Percentiles rank a stretch among this genome's conserved stretches.
phyloP scores from a whole-genome alignment of 306 rosid species.

The Boehmeria nivea region DNA sequence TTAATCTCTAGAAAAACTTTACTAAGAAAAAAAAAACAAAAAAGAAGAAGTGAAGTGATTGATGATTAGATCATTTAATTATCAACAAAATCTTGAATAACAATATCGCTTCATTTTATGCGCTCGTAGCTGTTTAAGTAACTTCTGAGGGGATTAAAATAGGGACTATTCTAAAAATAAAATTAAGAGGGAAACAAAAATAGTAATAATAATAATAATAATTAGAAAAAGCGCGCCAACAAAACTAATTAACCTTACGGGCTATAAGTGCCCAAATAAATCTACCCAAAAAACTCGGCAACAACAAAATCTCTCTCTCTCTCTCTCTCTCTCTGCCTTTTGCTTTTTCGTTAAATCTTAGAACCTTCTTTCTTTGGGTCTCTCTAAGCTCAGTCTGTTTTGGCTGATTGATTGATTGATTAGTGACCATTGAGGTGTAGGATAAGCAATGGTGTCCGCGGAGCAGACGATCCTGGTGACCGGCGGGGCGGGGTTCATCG shows the following conservation, averaged over 20 bases:
- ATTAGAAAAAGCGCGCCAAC: slow-evolving; percentile 23
- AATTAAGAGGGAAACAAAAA: neutral
- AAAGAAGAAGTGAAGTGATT: too few species aligned
- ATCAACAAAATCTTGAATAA: neutral
- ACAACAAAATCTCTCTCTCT: neutral
- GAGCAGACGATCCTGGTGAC: slow-evolving; percentile 67
- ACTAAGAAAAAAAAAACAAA: too few species aligned
- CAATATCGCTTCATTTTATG: too few species aligned
- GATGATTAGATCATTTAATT: too few species aligned
- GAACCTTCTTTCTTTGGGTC: neutral
- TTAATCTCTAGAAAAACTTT: too few species aligned
- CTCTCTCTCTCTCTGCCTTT: neutral
- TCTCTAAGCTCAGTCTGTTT: neutral
- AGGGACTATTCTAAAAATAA: neutral
- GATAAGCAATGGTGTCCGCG: slow-evolving; percentile 33
- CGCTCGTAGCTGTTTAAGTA: neutral
- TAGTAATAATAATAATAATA: neutral
- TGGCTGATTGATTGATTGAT: neutral
- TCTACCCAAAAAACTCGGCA: neutral
- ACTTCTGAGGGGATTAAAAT: neutral
- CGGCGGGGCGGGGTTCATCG: slow-evolving; percentile 89
- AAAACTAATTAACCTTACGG: neutral
- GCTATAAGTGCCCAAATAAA: neutral
- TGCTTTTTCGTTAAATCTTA: neutral
- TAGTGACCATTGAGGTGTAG: neutral